Evolutionary conservation across 768 basidiomycete species (phyloP), one percentile per base, ranked within the genome.

Genomic region (Leucosporidium scottii): DNA sequence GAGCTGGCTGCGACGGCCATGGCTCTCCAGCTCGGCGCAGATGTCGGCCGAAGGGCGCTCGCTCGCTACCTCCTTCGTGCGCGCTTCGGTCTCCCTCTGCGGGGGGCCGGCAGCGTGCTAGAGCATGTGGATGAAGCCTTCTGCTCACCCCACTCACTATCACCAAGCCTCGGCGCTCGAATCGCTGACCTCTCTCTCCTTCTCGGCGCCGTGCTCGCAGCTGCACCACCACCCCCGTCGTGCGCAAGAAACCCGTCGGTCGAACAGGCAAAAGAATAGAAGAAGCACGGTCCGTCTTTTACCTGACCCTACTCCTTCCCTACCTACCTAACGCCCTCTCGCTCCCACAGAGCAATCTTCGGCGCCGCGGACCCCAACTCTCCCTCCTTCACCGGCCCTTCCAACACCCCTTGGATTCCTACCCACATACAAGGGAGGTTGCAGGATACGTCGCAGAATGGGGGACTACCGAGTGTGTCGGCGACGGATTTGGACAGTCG

Each of bases 251-350:
- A 36, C 59, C 71, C 7, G 34, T 61, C 1, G 56, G 63, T 8
- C 59, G 71, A 10, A 65, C 60, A 2, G 71, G 71, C 21, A 73
- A 69, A 23, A 55, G 71, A 0, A 73, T 73, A 31, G 71, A 73
- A 50, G 68, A 69, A 30, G 71, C 71, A 6, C 60, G 64, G 68
- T 69, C 4, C 10, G 59, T 47, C 62, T 4, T 23, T 31, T 4
- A 17, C 34, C 5, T 0, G 18, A 28, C 39, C 13, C 39, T 15
- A 6, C 25, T 17, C n/a, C 21, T 5, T 5, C 36, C 0, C 12
- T 15, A 6, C 13, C 15, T 17, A 13, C 1, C 39, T 54, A 27
- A 0, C n/a, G 9, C 7, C 23, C 10, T 15, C 23, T 1, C 28
- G 44, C 34, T 15, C 13, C 39, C 13, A 12, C 61, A 64, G 71